phyloP scores from a whole-genome alignment of 2,329 filamentous ascomycete genomes.

The Xylaria sp. region DNA sequence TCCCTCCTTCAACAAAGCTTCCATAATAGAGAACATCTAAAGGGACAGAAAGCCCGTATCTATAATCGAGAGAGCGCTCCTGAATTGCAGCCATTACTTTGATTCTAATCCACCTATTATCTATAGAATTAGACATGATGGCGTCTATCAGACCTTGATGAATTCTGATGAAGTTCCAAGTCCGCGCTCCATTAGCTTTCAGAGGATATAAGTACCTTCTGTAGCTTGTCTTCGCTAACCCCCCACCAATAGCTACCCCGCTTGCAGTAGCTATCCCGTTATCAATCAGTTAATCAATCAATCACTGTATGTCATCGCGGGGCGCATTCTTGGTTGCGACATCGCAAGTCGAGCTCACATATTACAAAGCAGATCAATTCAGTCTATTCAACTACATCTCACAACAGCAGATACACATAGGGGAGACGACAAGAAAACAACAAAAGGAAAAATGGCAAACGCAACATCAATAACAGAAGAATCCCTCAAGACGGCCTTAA shows the following conservation, averaged over 20 bases:
- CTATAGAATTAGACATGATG: too few relatives aligned
- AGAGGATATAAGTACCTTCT: neutral
- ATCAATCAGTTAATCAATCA: neutral
- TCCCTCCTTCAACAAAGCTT: too few relatives aligned
- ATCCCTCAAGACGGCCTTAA: conserved; percentile 74
- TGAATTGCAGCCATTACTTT: too few relatives aligned
- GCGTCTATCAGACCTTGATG: too few relatives aligned
- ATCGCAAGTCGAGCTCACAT: conserved; percentile 16
- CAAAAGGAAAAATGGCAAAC: conserved; percentile 58
- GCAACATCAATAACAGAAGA: conserved; percentile 77
- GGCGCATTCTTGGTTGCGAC: conserved; percentile 28
- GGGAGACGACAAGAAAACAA: neutral
- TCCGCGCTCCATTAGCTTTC: neutral
- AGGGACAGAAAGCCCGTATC: too few relatives aligned
- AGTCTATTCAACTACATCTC: neutral
- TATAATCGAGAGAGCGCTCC: too few relatives aligned
- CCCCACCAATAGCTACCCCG: conserved; percentile 10
- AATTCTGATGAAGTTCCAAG: too few relatives aligned
- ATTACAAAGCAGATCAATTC: neutral
- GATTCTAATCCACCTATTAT: too few relatives aligned
- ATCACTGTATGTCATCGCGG: conserved; percentile 25
- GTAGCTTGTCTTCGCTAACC: neutral
- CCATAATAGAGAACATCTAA: too few relatives aligned
- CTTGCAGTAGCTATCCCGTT: neutral
- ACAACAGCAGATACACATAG: neutral